Evolutionary conservation across 177 flowering plant genomes (phyloP), one percentile per base, ranked within the genome.

Genomic region (Vitis hybrid): DNA sequence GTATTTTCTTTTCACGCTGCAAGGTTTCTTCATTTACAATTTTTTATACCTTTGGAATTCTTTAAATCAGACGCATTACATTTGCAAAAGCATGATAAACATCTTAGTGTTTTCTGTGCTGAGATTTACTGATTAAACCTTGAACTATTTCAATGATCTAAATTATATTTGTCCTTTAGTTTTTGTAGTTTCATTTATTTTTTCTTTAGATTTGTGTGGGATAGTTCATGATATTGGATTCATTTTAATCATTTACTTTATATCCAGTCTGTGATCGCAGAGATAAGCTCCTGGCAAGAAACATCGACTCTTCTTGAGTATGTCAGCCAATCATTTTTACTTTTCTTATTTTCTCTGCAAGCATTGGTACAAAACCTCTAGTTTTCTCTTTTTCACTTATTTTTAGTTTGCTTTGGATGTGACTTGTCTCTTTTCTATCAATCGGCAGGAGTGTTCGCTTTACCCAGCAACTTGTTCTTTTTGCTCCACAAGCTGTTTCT

Each of bases 401-500:
- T 65, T 19, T 21, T 22, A 15, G 21, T 62, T 51, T 51, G 29
- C 39, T 18, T 51, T 14, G 55, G 12, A 31, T 61, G 56, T 14
- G 51, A 29, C 16, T 64, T 60, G 5, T 57, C 5, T 7, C 58
- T 1, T 10, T n/a, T 39, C 39, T 66, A 16, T 70, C 14, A 62
- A 74, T 62, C 69, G 31, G 52, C 86, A 95, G 99, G 88, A 89
- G 87, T 76, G 92, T 87, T n/a, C 86, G 98, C 51, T 93, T 96
- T 75, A 92, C 97, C 3, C 99, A 96, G 68, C 98, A 96, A 75
- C 97, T 96, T 73, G 96, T 88, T 81, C 87, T 96, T 72, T 96
- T 96, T 84, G 99, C 99, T 10, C 97, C 99, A 3, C 99, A 92
- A 79, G 98, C 99, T 79, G 90, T 92, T 74, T 86, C 97, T 65